These are phyloP conservation scores for Trypethelium eluteriae DNA, from an alignment of 495 filamentous ascomycete genomes.

Conservation along the genomic window DNA sequence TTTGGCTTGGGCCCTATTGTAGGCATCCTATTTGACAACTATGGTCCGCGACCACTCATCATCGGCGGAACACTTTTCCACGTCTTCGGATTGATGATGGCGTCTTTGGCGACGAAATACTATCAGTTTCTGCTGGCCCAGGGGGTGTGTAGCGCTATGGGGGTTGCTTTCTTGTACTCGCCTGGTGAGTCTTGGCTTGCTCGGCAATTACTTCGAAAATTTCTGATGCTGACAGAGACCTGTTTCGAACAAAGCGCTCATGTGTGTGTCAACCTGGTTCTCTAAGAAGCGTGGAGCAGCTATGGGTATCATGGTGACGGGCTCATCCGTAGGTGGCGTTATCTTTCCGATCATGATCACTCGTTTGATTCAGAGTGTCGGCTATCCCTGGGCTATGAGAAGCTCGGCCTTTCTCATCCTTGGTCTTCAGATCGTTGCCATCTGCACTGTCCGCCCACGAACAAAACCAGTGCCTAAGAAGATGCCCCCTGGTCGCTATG, in stretches of 20 bases:
- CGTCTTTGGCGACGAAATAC: conserved; percentile 48
- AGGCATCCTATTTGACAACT: conserved; percentile 37
- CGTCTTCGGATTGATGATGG: conserved; percentile 49
- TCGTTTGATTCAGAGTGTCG: no score
- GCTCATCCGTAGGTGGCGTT: conserved; percentile 40
- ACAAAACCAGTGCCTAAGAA: conserved; percentile 36
- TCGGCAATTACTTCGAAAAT: no score
- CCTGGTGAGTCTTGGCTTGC: background rate
- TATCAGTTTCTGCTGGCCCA: conserved; percentile 57
- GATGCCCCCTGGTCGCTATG: conserved; percentile 25
- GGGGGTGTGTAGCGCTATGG: conserved; percentile 48
- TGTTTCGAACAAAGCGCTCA: no score
- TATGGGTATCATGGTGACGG: conserved; percentile 47
- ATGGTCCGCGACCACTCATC: conserved; percentile 21
- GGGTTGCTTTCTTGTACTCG: conserved; percentile 43
- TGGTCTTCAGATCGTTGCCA: conserved; percentile 41
- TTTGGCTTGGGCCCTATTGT: conserved; percentile 42
- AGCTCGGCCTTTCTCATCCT: conserved; percentile 51
- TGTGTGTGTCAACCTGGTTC: no score
- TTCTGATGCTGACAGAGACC: no score
- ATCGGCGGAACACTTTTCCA: conserved; percentile 20
- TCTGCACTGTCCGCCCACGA: conserved; percentile 38
- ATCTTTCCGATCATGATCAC: conserved; percentile 26
- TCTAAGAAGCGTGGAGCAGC: conserved; percentile 40
- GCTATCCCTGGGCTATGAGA: conserved; percentile 55